Evolutionary conservation across 2,329 filamentous ascomycete genomes (phyloP).

Genomic region (Fusarium keratoplasticum): DNA sequence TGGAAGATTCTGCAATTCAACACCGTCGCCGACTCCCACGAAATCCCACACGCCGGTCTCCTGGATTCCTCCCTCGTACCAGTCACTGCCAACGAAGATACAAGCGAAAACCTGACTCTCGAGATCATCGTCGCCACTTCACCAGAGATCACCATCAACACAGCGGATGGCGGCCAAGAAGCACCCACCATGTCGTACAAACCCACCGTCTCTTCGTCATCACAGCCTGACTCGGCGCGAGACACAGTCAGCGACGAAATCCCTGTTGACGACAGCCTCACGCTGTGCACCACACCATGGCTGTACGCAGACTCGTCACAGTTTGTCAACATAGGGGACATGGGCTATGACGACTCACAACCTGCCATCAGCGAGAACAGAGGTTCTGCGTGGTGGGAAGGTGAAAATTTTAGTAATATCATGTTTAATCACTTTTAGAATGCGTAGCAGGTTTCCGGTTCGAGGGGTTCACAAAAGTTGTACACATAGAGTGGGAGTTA

Average conservation of each 20-base stretch:
- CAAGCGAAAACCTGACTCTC: conserved; percentile 53
- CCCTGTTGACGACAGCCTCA: conserved; percentile 51
- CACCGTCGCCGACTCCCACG: conserved; percentile 52
- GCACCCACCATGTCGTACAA: conserved; percentile 57
- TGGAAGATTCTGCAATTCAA: conserved; percentile 64
- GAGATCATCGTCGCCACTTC: conserved; percentile 65
- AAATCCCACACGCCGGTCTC: conserved; percentile 52
- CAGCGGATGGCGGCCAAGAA: conserved; percentile 62
- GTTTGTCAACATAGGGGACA: conserved; percentile 52
- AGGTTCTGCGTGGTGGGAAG: conserved; percentile 55
- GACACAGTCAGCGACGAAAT: conserved; percentile 45
- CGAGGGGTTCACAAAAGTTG: not conserved
- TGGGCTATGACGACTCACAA: conserved; percentile 48
- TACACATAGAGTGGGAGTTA: not conserved
- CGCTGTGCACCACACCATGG: conserved; percentile 57
- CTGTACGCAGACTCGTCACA: conserved; percentile 57
- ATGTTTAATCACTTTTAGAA: conserved; percentile 54
- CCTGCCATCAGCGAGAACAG: conserved; percentile 36
- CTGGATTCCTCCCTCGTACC: conserved; percentile 57
- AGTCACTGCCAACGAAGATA: conserved; percentile 43
- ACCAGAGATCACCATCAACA: conserved; percentile 63
- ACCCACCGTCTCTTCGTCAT: conserved; percentile 30
- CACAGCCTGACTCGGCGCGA: conserved; percentile 37
- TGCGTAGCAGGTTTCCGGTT: not conserved
- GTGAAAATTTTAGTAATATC: conserved; percentile 52